phyloP scores from a whole-genome alignment of 1,139 yeast species.

The Saccharomyces hybrid region DNA sequence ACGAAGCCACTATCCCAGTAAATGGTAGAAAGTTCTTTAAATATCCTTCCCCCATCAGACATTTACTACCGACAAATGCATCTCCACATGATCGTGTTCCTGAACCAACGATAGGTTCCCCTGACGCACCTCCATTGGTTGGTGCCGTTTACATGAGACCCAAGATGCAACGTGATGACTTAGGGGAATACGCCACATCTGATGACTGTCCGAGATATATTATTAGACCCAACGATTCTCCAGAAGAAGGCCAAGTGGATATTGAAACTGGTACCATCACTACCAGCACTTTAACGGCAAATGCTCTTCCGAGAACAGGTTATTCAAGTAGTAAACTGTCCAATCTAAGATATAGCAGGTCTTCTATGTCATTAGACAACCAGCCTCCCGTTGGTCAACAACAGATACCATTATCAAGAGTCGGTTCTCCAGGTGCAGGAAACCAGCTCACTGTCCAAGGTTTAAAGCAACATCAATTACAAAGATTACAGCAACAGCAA shows the following conservation, averaged over 20 bases:
- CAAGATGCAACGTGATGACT: conserved; percentile 65
- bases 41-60: conserved; percentile 76
- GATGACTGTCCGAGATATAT: conserved; percentile 58
- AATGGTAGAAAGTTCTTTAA: conserved; percentile 54
- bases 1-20: conserved; percentile 71
- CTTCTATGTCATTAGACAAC: not conserved
- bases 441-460: conserved; percentile 10
- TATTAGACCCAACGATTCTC: conserved; percentile 37
- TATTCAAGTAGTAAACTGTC: conserved; percentile 13
- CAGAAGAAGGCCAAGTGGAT: conserved; percentile 31
- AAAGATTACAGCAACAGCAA: conserved; percentile 13
- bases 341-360: conserved; percentile 3
- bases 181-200: conserved; percentile 61
- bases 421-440: not conserved
- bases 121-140: conserved; percentile 84
- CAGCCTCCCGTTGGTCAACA: not conserved
- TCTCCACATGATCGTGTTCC: conserved; percentile 68
- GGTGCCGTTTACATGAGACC: conserved; percentile 85
- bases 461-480: conserved; percentile 3
- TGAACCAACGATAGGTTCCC: conserved; percentile 65
- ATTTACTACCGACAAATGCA: conserved; percentile 67
- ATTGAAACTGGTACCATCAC: conserved; percentile 28
- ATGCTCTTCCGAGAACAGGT: conserved; percentile 16
- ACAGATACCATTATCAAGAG: not conserved
- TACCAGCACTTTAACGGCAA: conserved; percentile 18